Conservation (phyloP, 2,329 filamentous ascomycete species). For the Trichoderma guizhouense region DNA sequence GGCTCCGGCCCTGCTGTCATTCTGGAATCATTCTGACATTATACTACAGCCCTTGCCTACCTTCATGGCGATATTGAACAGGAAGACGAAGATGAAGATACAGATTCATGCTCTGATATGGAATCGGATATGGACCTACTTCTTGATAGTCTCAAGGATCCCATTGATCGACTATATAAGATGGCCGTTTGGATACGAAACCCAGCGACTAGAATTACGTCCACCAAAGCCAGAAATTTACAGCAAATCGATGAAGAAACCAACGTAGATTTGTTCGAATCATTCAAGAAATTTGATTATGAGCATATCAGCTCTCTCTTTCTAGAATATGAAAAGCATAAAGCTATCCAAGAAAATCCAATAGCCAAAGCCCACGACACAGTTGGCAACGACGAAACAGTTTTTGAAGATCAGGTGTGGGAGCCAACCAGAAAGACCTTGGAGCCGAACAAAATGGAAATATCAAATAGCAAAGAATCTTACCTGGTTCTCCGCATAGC, state of each 20-base stretch:
- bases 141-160: constrained; percentile 3
- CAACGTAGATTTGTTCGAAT: background rate
- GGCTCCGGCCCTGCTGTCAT: too few species aligned
- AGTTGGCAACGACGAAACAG: background rate
- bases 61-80: background rate
- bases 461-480: background rate
- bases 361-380: background rate
- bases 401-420: background rate
- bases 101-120: background rate
- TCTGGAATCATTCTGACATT: background rate
- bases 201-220: background rate
- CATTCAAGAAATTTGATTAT: background rate
- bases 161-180: constrained; percentile 14
- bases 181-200: constrained; percentile 14
- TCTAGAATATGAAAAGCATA: constrained; percentile 10
- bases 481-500: constrained; percentile 7
- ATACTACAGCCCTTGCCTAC: background rate
- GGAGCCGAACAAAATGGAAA: background rate
- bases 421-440: background rate
- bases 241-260: constrained; percentile 5
- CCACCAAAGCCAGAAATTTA: constrained; percentile 3
- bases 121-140: constrained; percentile 5
- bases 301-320: constrained; percentile 13
- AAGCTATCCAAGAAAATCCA: background rate
- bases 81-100: background rate